phyloP scores from a whole-genome alignment of 2,329 filamentous ascomycete genomes.

The Fusarium algeriense region DNA sequence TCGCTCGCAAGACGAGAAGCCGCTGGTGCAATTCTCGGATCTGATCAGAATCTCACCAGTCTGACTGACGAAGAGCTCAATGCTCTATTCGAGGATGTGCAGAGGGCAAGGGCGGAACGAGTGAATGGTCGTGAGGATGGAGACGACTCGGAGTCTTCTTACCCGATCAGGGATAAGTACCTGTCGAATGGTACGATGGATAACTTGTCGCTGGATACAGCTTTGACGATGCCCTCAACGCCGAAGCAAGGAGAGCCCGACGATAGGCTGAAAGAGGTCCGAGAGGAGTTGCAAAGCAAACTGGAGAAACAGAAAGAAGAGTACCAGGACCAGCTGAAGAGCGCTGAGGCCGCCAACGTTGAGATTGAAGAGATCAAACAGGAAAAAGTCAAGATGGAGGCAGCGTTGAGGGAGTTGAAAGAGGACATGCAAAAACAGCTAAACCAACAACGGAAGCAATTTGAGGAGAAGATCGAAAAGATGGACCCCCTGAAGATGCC shows the following conservation, averaged over 20 bases:
- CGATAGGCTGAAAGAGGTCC: conserved; percentile 77
- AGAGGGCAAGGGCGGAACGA: conserved; percentile 82
- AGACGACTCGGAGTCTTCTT: conserved; percentile 94
- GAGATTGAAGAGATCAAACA: conserved; percentile 86
- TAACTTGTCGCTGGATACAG: conserved; percentile 95
- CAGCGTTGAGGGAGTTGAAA: conserved; percentile 81
- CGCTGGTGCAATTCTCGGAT: conserved; percentile 88
- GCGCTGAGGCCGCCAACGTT: conserved; percentile 78
- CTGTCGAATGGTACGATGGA: conserved; percentile 94
- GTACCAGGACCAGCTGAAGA: conserved; percentile 81
- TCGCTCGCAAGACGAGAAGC: conserved; percentile 93
- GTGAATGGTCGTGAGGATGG: conserved; percentile 81
- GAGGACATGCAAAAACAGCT: conserved; percentile 91
- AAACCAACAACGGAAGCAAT: conserved; percentile 83
- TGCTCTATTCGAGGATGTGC: conserved; percentile 91
- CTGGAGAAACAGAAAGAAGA: conserved; percentile 87
- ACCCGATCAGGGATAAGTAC: conserved; percentile 92
- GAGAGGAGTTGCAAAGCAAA: conserved; percentile 86
- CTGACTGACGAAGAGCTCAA: conserved; percentile 96
- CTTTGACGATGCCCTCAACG: conserved; percentile 92
- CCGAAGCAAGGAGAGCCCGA: conserved; percentile 83
- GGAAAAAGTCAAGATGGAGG: conserved; percentile 88
- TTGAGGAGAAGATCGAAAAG: conserved; percentile 85
- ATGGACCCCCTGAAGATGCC: conserved; percentile 73
- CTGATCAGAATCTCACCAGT: conserved; percentile 90